phyloP scores from a whole-genome alignment of 257 asterid species.

The Capsicum chinense region DNA sequence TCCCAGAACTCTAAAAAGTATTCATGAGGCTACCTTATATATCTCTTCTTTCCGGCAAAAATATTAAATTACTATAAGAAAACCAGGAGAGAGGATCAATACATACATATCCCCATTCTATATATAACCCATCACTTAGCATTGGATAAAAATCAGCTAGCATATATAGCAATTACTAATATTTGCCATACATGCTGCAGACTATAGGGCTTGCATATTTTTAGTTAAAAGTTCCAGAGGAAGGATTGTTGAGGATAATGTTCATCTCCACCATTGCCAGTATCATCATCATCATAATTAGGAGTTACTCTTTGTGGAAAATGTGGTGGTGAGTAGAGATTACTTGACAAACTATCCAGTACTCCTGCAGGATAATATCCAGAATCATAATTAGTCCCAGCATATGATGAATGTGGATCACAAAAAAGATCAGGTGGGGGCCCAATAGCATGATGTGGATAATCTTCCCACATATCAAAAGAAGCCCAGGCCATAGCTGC shows the following conservation, averaged over 20 bases:
- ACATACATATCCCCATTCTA: no score
- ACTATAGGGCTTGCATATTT: not conserved
- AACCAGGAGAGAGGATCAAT: no score
- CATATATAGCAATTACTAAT: not conserved
- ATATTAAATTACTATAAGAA: not conserved
- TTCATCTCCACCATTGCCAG: constrained; percentile 18
- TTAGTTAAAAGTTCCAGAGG: constrained; percentile 33
- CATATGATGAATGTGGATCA: not conserved
- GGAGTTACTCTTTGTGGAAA: constrained; percentile 10
- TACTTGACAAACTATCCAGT: constrained; percentile 19
- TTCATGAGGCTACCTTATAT: not conserved
- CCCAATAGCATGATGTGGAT: not conserved
- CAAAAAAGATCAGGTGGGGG: not conserved
- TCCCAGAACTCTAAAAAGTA: not conserved
- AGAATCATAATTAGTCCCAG: constrained; percentile 4
- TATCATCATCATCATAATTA: constrained; percentile 17
- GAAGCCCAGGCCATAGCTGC: constrained; percentile 12
- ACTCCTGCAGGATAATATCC: not conserved
- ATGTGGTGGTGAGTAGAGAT: constrained; percentile 25
- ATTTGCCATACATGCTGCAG: not conserved
- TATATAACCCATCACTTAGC: no score
- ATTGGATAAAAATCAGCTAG: not conserved
- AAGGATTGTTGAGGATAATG: constrained; percentile 21
- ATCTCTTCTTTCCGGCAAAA: not conserved
- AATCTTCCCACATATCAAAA: not conserved